Evolutionary conservation across 352 stramenopile genomes (phyloP).

Genomic region (Discostella stelligera): DNA sequence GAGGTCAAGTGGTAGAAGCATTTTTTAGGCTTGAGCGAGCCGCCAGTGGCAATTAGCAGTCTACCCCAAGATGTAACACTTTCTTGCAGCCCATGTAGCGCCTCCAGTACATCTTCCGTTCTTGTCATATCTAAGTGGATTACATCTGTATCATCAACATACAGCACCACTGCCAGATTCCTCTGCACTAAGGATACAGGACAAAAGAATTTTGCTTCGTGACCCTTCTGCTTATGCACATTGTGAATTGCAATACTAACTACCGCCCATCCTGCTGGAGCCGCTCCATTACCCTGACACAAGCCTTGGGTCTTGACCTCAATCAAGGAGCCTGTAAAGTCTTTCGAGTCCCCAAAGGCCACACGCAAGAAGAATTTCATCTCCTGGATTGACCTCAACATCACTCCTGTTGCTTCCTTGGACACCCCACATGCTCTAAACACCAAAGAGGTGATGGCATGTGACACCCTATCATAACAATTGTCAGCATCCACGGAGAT

Average conservation of each 20-base stretch:
- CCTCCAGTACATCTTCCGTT: background rate
- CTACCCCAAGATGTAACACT: background rate
- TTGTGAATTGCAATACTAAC: slow-evolving; percentile 38
- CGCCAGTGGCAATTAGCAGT: slow-evolving; percentile 4
- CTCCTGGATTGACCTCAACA: too few relatives aligned
- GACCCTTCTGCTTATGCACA: slow-evolving; percentile 32
- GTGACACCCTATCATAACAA: slow-evolving; percentile 13
- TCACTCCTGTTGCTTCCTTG: slow-evolving; percentile 10
- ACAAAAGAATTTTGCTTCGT: slow-evolving; percentile 21
- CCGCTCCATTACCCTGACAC: slow-evolving; percentile 44
- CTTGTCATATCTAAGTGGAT: background rate
- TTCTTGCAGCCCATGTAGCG: background rate
- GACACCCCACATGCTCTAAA: background rate
- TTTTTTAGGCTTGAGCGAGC: background rate
- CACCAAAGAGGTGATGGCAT: slow-evolving; percentile 28
- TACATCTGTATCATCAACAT: background rate
- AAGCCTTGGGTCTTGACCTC: slow-evolving; percentile 31
- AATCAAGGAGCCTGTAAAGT: slow-evolving; percentile 3
- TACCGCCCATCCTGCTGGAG: too few relatives aligned
- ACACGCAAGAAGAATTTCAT: slow-evolving; percentile 38
- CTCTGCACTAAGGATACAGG: slow-evolving; percentile 18
- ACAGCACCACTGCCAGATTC: too few relatives aligned
- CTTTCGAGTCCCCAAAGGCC: slow-evolving; percentile 27
- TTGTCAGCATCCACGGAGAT: slow-evolving; percentile 11
- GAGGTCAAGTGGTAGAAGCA: slow-evolving; percentile 3